A percentile compares a stretch with the other conserved stretches of the same genome.
Conservation (phyloP, 2,329 filamentous ascomycete species). For the Botrytis cinerea region DNA sequence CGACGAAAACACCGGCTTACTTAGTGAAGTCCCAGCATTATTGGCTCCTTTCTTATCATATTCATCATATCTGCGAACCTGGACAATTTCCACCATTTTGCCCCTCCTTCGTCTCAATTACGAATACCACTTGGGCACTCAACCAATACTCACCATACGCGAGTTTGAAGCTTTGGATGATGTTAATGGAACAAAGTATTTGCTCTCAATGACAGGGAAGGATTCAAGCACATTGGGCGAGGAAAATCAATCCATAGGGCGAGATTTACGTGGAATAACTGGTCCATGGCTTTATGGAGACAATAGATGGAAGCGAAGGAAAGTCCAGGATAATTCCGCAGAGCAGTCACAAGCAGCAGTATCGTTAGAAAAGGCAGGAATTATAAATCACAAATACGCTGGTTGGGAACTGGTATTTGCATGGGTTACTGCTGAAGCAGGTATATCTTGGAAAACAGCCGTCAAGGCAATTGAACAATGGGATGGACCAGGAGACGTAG, state of each 20-base stretch:
- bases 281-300: constrained; percentile 74
- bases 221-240: constrained; percentile 21
- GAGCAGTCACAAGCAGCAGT: constrained; percentile 27
- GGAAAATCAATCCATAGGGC: constrained; percentile 49
- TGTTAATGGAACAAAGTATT: constrained; percentile 57
- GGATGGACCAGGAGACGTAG: constrained; percentile 71
- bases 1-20: constrained; percentile 70
- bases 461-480: constrained; percentile 67
- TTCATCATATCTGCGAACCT: constrained; percentile 61
- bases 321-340: constrained; percentile 36
- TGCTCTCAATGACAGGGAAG: constrained; percentile 59
- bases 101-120: constrained; percentile 69
- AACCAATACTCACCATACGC: constrained; percentile 54
- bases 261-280: constrained; percentile 68
- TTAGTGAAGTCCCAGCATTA: constrained; percentile 67
- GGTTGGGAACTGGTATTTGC: constrained; percentile 70
- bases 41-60: constrained; percentile 67
- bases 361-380: constrained; percentile 34
- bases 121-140: constrained; percentile 62
- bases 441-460: constrained; percentile 62
- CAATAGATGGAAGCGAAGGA: constrained; percentile 56
- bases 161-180: constrained; percentile 65
- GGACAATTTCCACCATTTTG: constrained; percentile 69
- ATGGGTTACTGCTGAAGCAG: constrained; percentile 65
- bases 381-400: constrained; percentile 47